Evolutionary conservation across 306 rosid genomes (phyloP).

Genomic region (Cucumis melo): DNA sequence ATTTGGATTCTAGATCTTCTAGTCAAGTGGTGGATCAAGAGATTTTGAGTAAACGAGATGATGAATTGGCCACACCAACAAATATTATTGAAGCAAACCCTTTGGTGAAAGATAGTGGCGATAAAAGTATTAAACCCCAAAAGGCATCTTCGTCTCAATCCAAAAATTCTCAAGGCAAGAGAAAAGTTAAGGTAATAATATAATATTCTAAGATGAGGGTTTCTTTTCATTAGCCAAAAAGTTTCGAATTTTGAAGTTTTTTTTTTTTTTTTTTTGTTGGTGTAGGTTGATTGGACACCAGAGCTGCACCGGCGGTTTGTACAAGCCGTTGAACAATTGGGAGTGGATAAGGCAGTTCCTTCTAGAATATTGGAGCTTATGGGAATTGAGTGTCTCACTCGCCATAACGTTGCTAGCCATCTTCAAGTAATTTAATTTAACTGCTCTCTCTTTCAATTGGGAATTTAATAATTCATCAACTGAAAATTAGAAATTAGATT

Average conservation of each 20-base stretch:
- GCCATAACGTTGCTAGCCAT: conserved; percentile 96
- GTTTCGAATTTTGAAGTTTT: not conserved
- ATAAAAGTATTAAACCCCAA: conserved; percentile 14
- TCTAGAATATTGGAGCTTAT: conserved; percentile 88
- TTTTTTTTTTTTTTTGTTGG: not conserved
- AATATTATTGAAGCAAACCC: not conserved
- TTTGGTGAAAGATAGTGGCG: conserved; percentile 5
- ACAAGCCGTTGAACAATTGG: conserved; percentile 92
- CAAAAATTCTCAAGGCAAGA: conserved; percentile 56
- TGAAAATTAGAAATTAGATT: not conserved
- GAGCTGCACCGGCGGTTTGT: conserved; percentile 80
- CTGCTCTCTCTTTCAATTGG: not conserved
- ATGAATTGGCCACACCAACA: conserved; percentile 12
- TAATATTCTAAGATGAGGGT: not conserved
- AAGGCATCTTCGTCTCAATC: conserved; percentile 30
- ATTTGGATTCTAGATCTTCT: conserved; percentile 23
- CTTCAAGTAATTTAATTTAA: conserved; percentile 42
- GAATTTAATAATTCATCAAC: not conserved
- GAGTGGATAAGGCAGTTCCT: conserved; percentile 95
- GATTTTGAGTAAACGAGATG: conserved; percentile 29
- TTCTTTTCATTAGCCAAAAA: not conserved
- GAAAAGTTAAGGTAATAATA: conserved; percentile 58
- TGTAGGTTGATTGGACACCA: conserved; percentile 97
- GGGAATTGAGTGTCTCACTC: conserved; percentile 93
- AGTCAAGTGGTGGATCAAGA: conserved; percentile 24